phyloP scores from a whole-genome alignment of 1,139 yeast species.

The Geotrichum australiense region DNA sequence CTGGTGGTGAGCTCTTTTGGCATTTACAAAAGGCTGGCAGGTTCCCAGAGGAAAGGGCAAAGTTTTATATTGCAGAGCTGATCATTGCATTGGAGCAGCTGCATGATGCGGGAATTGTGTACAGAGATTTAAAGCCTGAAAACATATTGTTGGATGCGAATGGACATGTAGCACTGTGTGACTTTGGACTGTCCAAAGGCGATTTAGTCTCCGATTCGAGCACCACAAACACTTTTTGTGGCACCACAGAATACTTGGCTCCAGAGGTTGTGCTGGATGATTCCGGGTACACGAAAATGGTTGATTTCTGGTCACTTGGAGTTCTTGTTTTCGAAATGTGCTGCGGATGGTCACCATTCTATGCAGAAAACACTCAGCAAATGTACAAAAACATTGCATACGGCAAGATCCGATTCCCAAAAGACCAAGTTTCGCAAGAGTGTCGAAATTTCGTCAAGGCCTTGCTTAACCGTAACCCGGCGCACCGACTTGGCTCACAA shows the following conservation, averaged over 20 bases:
- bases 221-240: slow-evolving; percentile 96
- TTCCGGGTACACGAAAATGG: slow-evolving; percentile 91
- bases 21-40: slow-evolving; percentile 95
- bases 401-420: slow-evolving; percentile 95
- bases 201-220: slow-evolving; percentile 71
- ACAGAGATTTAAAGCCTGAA: slow-evolving; percentile 93
- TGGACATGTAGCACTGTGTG: slow-evolving; percentile 95
- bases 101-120: slow-evolving; percentile 88
- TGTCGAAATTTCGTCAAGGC: slow-evolving; percentile 96
- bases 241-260: slow-evolving; percentile 94
- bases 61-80: slow-evolving; percentile 92
- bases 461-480: slow-evolving; percentile 86
- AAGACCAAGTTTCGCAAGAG: slow-evolving; percentile 83
- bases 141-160: slow-evolving; percentile 92
- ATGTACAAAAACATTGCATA: slow-evolving; percentile 98
- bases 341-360: slow-evolving; percentile 98
- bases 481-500: slow-evolving; percentile 83
- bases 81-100: slow-evolving; percentile 86
- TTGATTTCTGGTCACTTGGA: slow-evolving; percentile 98
- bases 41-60: slow-evolving; percentile 85
- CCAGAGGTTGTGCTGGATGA: slow-evolving; percentile 90
- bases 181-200: slow-evolving; percentile 93
- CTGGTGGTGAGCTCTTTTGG: slow-evolving; percentile 97
- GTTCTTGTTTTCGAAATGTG: slow-evolving; percentile 92
- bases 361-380: slow-evolving; percentile 95